Evolutionary conservation across 1,284 basidiomycete species (phyloP), one percentile per base, ranked within the genome.

Genomic region (Vanrija sp.): DNA sequence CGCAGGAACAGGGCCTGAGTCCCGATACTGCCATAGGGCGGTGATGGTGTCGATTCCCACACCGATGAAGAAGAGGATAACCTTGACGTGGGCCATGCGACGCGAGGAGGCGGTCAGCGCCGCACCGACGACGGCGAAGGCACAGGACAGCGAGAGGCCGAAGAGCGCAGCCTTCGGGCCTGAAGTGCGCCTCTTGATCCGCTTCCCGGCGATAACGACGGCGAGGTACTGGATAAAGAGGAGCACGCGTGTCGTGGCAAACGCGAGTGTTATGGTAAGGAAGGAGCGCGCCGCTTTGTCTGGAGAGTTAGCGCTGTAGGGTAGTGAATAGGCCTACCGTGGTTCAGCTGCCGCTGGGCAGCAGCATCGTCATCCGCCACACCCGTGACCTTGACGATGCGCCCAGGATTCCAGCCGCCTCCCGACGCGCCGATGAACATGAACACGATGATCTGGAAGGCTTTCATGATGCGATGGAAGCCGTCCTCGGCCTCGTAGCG

Each of bases 371-470:
- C 19, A 16, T 18, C 21, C 6, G 5, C 18, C 29, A 38, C 14
- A 1, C 9, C 18, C 15, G 40, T 14, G 9, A 49, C 3, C 8
- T n/a, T 16, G 18, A 48, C 26, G 16, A 49, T 38, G 5, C 21
- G 34, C 0, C 38, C 25, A 1, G 49, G 40, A 42, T 43, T 45
- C 69, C 70, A 72, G 38, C 65, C 62, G 6, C 65, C 67, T 38
- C 60, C 59, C 0, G 63, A 61, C 8, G 68, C 65, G 23, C 67
- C 68, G 29, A 69, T 65, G 46, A 63, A 71, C 5, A 69, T 58
- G 46, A 69, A 66, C 6, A 67, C 25, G 6, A 57, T 52, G 25
- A 71, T 61, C 55, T 72, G 68, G 2, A 65, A 26, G 2, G 55
- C 51, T 48, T 72, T 72, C 16, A 50, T 23, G 19, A 64, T 19